Evolutionary conservation across 768 basidiomycete genomes (phyloP), one percentile per base, ranked within the genome.

Genomic region (Gloeopeniophorella convolvens): DNA sequence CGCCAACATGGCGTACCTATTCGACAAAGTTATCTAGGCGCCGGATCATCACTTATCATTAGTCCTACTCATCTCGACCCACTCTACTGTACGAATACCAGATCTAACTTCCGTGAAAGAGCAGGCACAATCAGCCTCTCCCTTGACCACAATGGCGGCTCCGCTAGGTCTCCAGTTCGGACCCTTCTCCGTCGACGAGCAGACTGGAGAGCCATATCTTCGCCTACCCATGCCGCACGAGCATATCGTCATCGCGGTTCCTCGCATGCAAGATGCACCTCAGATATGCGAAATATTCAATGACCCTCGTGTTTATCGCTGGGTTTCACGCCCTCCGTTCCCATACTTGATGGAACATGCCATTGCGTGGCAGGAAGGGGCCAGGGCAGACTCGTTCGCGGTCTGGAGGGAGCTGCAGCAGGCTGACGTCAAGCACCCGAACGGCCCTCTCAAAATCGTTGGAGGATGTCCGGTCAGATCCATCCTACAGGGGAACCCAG

Each of bases 191-290:
- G 52, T 68, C 42, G 70, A 77, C 46, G 46, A 66, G 3, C 45
- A 46, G 21, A 77, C 73, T 1, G 71, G 71, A 36, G 79, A 82
- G 56, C 74, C 73, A 1, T 83, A 77, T 63, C 69, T 84, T 13
- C 75, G 74, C 10, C 70, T 85, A 18, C 67, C 72, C 4, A 55
- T 63, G 30, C 79, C 79, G 32, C 68, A 71, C 47, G 70, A 77
- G 40, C 68, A 69, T 50, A 76, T 83, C 55, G 74, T 84, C 48
- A 53, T 84, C 31, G 84, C 82, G 6, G 75, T 82, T 15, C 77
- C 78, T 15, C 77, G 82, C 33, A 44, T 59, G 21, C 64, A 61
- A 31, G 79, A 82, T 56, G 70, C 64, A 11, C 62, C 69, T 23
- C 44, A 59, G 8, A 50, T 70, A n/a, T 54, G 69, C 6, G 55